Evolutionary conservation across 164 flowering plant genomes (phyloP).

Genomic region (Sedum album): DNA sequence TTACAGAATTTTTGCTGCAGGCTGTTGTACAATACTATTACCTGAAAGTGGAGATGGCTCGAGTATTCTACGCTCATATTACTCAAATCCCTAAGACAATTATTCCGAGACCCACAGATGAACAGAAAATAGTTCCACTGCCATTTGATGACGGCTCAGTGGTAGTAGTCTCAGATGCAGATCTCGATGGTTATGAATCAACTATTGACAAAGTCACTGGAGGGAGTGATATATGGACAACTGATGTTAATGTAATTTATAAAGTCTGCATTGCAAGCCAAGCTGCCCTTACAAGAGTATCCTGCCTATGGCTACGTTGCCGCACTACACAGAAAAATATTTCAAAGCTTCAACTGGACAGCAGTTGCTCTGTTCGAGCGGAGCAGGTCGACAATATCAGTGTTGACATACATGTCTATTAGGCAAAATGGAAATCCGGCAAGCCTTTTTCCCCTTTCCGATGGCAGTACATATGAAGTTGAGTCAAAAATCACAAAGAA

Average conservation of each 20-base stretch:
- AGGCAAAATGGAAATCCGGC: conserved; percentile 5
- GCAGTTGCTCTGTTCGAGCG: conserved; percentile 33
- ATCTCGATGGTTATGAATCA: conserved; percentile 57
- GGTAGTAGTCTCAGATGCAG: no score
- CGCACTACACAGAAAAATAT: no score
- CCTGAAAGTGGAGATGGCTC: no score
- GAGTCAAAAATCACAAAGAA: background rate
- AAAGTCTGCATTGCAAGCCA: conserved; percentile 53
- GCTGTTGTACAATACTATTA: no score
- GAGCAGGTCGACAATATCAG: conserved; percentile 36
- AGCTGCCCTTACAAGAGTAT: conserved; percentile 55
- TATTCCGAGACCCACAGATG: conserved; percentile 4
- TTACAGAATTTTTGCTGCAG: no score
- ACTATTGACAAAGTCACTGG: conserved; percentile 19
- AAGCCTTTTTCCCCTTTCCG: background rate
- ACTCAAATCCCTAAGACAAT: no score
- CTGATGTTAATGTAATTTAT: conserved; percentile 43
- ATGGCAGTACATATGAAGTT: background rate
- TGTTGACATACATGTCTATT: conserved; percentile 51
- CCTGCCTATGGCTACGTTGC: conserved; percentile 51
- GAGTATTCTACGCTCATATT: no score
- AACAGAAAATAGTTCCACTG: conserved; percentile 18
- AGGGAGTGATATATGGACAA: conserved; percentile 40
- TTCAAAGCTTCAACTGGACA: conserved; percentile 20
- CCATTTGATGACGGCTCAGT: conserved; percentile 71